Evolutionary conservation across 129 eudicot genomes (phyloP).

Genomic region (Apium graveolens): DNA sequence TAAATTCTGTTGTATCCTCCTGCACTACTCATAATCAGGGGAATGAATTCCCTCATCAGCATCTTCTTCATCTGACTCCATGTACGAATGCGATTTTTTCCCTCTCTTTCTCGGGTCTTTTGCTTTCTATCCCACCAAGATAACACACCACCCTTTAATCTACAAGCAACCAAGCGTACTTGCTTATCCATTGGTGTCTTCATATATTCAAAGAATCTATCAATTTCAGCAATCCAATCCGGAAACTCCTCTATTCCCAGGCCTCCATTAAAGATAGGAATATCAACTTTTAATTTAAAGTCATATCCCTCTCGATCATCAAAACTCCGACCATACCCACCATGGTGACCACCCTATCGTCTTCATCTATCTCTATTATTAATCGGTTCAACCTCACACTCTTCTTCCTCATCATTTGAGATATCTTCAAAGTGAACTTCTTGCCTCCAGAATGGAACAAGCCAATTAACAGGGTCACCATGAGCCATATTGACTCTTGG

Average conservation of each 20-base stretch:
- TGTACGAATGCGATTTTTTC: background rate
- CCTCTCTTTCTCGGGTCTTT: too few species aligned
- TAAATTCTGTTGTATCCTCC: background rate
- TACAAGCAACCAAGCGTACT: background rate
- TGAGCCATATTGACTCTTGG: too few species aligned
- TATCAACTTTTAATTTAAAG: background rate
- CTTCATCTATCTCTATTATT: too few species aligned
- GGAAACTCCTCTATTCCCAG: background rate
- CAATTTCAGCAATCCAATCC: background rate
- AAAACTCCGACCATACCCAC: too few species aligned
- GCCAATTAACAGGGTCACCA: background rate
- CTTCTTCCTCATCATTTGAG: background rate
- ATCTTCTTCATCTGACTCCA: background rate
- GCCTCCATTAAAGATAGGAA: background rate
- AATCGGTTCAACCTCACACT: background rate
- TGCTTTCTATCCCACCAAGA: background rate
- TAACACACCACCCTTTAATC: background rate
- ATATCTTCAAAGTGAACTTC: background rate
- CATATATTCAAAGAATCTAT: background rate
- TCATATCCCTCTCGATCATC: background rate
- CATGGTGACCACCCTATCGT: background rate
- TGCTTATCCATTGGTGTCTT: background rate
- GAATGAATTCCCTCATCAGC: background rate
- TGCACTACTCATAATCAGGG: background rate
- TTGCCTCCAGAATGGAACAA: background rate